Evolutionary conservation across 1,284 basidiomycete genomes (phyloP).

Genomic region (Marasmius oreades): DNA sequence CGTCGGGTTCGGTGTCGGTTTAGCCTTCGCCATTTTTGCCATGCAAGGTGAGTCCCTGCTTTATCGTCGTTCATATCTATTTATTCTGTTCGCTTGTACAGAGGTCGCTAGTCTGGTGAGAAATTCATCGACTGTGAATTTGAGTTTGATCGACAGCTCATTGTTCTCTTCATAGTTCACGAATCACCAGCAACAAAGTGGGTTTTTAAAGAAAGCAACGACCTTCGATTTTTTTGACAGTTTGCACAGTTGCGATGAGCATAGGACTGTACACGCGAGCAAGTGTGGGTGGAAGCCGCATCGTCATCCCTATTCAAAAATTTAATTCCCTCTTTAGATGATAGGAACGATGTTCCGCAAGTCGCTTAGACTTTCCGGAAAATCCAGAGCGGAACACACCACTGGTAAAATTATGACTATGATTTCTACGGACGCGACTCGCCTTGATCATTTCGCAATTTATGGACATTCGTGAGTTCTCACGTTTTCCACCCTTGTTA

Average conservation of each 20-base stretch:
- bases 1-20: conserved; percentile 47
- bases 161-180: conserved; percentile 21
- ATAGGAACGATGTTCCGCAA: conserved; percentile 56
- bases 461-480: conserved; percentile 34
- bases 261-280: conserved; percentile 32
- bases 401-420: conserved; percentile 51
- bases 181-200: conserved; percentile 31
- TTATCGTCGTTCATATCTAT: not conserved
- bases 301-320: not conserved
- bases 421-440: conserved; percentile 42
- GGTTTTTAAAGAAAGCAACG: conserved; percentile 14
- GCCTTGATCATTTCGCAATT: conserved; percentile 33
- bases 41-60: conserved; percentile 41
- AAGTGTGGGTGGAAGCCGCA: conserved; percentile 25
- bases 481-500: not conserved
- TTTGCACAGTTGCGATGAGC: conserved; percentile 29
- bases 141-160: not conserved
- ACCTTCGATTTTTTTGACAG: no score
- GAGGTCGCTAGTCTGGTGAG: conserved; percentile 32
- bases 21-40: conserved; percentile 46
- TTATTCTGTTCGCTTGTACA: conserved; percentile 6
- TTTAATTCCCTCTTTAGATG: conserved; percentile 27
- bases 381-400: conserved; percentile 43
- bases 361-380: conserved; percentile 49
- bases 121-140: not conserved